Conservation (phyloP, 2,329 filamentous ascomycete genomes). For the Colletotrichum ledebouriae region DNA sequence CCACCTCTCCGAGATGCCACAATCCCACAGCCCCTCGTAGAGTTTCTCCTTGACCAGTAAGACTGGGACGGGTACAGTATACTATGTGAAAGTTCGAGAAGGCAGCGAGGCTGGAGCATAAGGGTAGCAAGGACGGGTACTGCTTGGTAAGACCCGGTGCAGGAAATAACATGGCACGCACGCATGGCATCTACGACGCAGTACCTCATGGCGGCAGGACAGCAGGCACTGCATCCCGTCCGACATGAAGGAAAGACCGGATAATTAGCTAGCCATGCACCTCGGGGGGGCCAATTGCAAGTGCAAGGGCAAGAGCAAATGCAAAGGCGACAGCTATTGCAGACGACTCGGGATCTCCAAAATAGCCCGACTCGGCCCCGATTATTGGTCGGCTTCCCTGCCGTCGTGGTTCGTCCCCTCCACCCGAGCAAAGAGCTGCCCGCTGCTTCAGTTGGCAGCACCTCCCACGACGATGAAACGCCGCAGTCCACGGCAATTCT, state of each 20-base stretch:
- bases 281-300: no score
- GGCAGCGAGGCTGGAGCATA: slow-evolving; percentile 29
- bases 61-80: slow-evolving; percentile 18
- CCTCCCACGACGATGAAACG: slow-evolving; percentile 31
- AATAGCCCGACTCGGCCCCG: neutral
- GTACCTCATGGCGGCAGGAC: no score
- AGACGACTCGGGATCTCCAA: slow-evolving; percentile 33
- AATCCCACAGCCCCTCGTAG: slow-evolving; percentile 38
- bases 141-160: no score
- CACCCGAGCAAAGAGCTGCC: slow-evolving; percentile 33
- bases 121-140: no score
- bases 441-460: slow-evolving; percentile 37
- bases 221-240: slow-evolving; percentile 7
- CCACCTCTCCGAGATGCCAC: slow-evolving; percentile 42
- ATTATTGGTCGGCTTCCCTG: slow-evolving; percentile 18
- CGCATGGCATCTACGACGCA: no score
- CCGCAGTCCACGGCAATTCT: slow-evolving; percentile 37
- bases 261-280: no score
- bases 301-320: no score
- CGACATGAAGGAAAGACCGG: neutral
- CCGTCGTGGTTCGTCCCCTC: slow-evolving; percentile 36
- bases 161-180: no score
- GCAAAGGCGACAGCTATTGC: neutral
- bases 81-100: slow-evolving; percentile 22
- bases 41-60: slow-evolving; percentile 37